Base-by-base conservation (phyloP, 208 protist species). In the Novymonas esmeraldas region DNA sequence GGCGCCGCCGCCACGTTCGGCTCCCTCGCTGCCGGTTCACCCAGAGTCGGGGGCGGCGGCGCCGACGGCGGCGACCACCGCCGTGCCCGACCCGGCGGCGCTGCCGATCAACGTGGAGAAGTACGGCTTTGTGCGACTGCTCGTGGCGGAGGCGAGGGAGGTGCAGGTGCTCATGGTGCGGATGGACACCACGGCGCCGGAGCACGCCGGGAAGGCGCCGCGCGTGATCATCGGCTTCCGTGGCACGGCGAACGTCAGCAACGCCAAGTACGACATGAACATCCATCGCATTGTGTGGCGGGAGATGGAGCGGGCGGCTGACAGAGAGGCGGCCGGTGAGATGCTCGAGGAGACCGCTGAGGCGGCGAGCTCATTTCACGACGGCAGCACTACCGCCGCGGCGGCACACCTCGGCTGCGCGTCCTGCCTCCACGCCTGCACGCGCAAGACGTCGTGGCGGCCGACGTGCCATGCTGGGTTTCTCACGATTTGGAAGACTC, bases 151-250 rank as follows among this genome's bases (percentile, higher is more conserved):
- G 54, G 73, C 75, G 38, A 72, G 77, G 56, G 78, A 86, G 22
- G 89, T 95, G 56, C 89, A 95, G 68, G 83, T 92, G 31, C 63
- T 96, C 20, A 85, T 96, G 36, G 75, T 75, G 14, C 62, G 73
- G 58, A 89, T 93, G 76, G 74, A 92, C 58, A 55, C 55, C 13
- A 64, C 36, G 10, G 58, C 58, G 3, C 63, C 65, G 7, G 73
- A 85, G 55, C 83, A 90, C 58, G 36, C 54, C 0, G 70, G 76
- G 20, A 95, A 95, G 65, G 75, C 79, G 9, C 84, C 86, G 33
- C 84, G 90, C 52, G 72, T 97, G 46, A 81, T 95, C 65, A 83
- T 97, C 57, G 78, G 82, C 51, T 96, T 97, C 68, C 87, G 93
- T 24, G 93, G 93, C 9, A 97, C 93, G 24, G 73, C 69, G 2